Base-by-base conservation (phyloP, 495 filamentous ascomycete genomes). In the Podospora pseudopauciseta region DNA sequence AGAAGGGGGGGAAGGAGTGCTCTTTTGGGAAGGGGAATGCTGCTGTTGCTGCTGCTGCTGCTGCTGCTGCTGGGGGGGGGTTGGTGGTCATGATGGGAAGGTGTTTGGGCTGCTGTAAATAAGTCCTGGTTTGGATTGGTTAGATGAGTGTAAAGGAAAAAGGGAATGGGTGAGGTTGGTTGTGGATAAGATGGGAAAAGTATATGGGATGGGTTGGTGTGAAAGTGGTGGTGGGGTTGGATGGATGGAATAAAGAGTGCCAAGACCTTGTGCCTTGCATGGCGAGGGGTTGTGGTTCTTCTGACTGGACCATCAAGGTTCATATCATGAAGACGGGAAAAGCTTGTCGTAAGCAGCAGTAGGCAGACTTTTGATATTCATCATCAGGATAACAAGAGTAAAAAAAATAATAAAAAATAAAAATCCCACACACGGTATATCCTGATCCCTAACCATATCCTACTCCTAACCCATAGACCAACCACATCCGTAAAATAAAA, bases 1-100 rank as follows among this genome's bases (percentile, higher is more conserved):
- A 92, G 87, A 92, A 91, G 68, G 90, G 87, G 2, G 90, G 90
- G 79, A 90, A 91, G 80, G 76, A 73, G 84, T 90, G 86, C 61
- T 85, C 80, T 56, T 76, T 78, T 3, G 84, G 85, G 77, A 83
- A 86, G 30, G 62, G 30, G 79, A 82, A 85, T 71, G 72, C 23
- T 23, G 23, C 23, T 23, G 23, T 23, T 23, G 20, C 20, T 23
- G 20, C 20, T 23, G 20, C 20, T 23, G 20, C 20, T 23, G 23
- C 23, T 23, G 23, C 23, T 23, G 23, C 23, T 23, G 20, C 20
- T 23, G 20, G 0, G 0, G 34, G 63, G 32, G 30, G 20, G 59
- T 49, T 5, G 39, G 39, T 3, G 61, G 61, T 5, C 27, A 44
- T 63, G 7, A 26, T 27, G 61, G 30, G 23, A 32, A 32, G 23